Evolutionary conservation across 2,329 filamentous ascomycete genomes (phyloP).

Genomic region (Exutisphaerella laricina): DNA sequence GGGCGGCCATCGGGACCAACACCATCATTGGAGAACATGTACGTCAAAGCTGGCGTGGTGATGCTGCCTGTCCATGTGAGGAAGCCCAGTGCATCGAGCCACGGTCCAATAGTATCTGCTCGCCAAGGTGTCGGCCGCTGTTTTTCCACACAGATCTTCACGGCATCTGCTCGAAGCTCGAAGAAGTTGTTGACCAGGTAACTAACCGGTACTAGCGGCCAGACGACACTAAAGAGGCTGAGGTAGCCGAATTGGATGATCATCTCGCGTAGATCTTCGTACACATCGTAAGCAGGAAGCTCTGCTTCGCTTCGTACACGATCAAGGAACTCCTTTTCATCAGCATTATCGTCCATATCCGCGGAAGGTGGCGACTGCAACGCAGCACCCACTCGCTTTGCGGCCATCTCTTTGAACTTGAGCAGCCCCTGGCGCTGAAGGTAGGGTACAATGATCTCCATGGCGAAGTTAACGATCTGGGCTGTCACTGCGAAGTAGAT

Average conservation of each 20-base stretch:
- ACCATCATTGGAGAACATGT: constrained; percentile 71
- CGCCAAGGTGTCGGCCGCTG: constrained; percentile 85
- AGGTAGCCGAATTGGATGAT: constrained; percentile 79
- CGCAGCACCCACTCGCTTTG: constrained; percentile 49
- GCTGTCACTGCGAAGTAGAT: constrained; percentile 95
- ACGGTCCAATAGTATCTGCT: constrained; percentile 89
- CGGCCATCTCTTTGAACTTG: constrained; percentile 72
- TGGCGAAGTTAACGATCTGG: constrained; percentile 78
- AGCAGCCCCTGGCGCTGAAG: constrained; percentile 71
- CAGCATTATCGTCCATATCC: constrained; percentile 59
- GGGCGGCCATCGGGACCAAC: constrained; percentile 62
- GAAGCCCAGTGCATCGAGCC: constrained; percentile 78
- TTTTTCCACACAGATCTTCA: constrained; percentile 89
- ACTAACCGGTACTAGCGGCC: constrained; percentile 84
- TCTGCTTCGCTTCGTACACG: constrained; percentile 79
- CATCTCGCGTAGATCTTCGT: constrained; percentile 89
- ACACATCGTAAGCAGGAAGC: constrained; percentile 81
- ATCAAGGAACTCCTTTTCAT: constrained; percentile 73
- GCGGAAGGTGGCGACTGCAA: constrained; percentile 25
- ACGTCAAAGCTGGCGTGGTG: constrained; percentile 80
- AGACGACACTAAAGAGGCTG: constrained; percentile 84
- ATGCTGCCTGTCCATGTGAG: constrained; percentile 91
- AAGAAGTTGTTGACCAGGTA: constrained; percentile 97
- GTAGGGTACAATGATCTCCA: constrained; percentile 81
- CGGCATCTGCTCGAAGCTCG: constrained; percentile 83